Evolutionary conservation across 2,329 filamentous ascomycete species (phyloP).

Genomic region (Aspergillus caelatus): DNA sequence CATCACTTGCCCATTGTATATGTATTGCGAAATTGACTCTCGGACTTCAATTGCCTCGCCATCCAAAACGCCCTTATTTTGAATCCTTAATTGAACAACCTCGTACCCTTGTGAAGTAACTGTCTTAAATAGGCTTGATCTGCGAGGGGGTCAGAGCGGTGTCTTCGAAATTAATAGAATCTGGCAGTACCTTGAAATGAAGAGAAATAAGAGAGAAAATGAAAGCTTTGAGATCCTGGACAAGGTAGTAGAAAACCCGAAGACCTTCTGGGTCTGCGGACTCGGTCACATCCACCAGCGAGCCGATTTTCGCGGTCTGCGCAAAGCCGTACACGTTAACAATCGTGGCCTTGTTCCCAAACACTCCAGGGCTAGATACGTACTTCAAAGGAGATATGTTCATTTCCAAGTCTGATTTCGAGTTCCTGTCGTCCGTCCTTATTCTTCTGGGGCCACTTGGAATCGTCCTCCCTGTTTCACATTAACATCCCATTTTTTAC

Average conservation of each 20-base stretch:
- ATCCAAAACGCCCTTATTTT: not conserved
- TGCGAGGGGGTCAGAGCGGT: slow-evolving; percentile 27
- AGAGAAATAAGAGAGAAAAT: slow-evolving; percentile 95
- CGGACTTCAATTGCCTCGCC: not conserved
- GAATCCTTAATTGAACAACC: not conserved
- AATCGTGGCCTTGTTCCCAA: not conserved
- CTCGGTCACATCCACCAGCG: slow-evolving; percentile 93
- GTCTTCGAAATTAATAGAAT: not conserved
- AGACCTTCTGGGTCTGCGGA: slow-evolving; percentile 94
- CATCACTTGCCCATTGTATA: slow-evolving; percentile 2
- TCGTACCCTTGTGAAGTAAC: not conserved
- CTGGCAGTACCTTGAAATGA: slow-evolving; percentile 78
- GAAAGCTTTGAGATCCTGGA: slow-evolving; percentile 93
- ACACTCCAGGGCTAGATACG: slow-evolving; percentile 3
- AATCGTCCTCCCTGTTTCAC: slow-evolving; percentile 81
- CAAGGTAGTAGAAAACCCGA: slow-evolving; percentile 96
- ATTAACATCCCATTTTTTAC: slow-evolving; percentile 20
- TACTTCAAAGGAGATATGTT: slow-evolving; percentile 98
- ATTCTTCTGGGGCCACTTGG: slow-evolving; percentile 99
- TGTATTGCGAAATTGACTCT: not conserved
- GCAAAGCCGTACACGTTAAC: not conserved
- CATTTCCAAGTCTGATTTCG: slow-evolving; percentile 88
- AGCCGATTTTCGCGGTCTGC: slow-evolving; percentile 97
- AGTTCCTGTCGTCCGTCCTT: slow-evolving; percentile 97
- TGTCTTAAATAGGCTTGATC: slow-evolving; percentile 56